Evolutionary conservation across 768 basidiomycete species (phyloP), one percentile per base, ranked within the genome.

Genomic region (Boletales sp.): DNA sequence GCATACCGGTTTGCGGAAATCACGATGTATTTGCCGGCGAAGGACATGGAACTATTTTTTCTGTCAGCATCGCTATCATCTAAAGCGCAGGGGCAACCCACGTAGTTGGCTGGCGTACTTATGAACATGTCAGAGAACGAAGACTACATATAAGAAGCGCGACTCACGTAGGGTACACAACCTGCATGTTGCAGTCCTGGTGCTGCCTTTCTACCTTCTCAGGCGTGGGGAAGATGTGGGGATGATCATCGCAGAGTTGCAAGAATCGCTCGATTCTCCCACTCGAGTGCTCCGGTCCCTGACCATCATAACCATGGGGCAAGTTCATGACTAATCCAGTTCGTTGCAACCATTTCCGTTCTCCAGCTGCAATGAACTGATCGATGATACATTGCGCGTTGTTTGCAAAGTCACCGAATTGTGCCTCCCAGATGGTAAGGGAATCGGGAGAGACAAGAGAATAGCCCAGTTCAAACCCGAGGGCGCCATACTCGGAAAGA

Each of bases 101-200:
- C 86, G 69, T 95, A 95, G 77, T 95, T 97, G 44, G 94, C 89
- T 8, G 97, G 94, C 1, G 95, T 95, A 21, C 89, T 90, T 53
- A 41, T 6, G n/a, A 29, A 38, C 52, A 13, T 53, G 47, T 57
- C 55, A 61, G 47, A 45, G 40, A 46, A 6, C n/a, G 0, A 7
- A 34, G 38, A 38, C 12, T 11, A 14, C 21, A 38, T 41, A 35
- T 21, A 24, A 27, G 13, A 50, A 48, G 27, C 2, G 36, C 9
- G 31, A 77, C 87, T 69, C 64, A 90, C 87, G 94, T 94, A 5
- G 94, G 90, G 72, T 98, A 98, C 27, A 95, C 92, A 57, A 99
- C 87, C 72, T 98, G 97, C 91, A 98, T 92, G 67, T 98, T 99
- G 72, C 94, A 97, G 68, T 99, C 97, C 74, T 99, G 97, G 65